Evolutionary conservation across 176 grass and related monocot species (phyloP).

Genomic region (Saccharum spontaneum): DNA sequence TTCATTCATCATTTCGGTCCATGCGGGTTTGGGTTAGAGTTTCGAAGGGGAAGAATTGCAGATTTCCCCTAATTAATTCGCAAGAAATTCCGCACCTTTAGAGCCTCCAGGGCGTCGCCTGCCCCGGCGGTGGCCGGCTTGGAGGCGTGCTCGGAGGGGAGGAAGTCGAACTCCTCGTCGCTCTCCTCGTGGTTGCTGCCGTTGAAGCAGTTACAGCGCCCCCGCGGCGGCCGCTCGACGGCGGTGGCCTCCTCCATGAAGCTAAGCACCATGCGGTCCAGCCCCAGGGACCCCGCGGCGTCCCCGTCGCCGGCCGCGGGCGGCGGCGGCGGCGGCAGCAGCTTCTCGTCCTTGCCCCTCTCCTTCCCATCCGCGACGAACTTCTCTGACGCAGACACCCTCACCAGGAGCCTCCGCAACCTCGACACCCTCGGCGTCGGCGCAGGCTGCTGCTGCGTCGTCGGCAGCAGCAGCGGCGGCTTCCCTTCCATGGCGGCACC

Average conservation of each 20-base stretch:
- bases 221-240: conserved; percentile 60
- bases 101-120: conserved; percentile 54
- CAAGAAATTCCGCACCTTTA: conserved; percentile 58
- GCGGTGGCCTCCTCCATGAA: conserved; percentile 73
- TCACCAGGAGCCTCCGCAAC: conserved; percentile 66
- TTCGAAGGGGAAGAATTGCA: neutral
- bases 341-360: conserved; percentile 57
- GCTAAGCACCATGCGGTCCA: conserved; percentile 84
- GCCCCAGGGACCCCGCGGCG: conserved; percentile 52
- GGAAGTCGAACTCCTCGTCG: conserved; percentile 70
- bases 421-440: conserved; percentile 44
- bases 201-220: conserved; percentile 92
- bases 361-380: conserved; percentile 41
- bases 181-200: conserved; percentile 69
- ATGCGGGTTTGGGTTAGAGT: neutral
- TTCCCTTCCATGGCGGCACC: conserved; percentile 63
- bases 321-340: neutral
- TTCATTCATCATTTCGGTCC: conserved; percentile 28
- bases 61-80: neutral
- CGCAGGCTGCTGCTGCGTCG: neutral
- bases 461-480: conserved; percentile 21
- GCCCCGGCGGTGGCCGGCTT: neutral
- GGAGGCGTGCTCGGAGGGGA: conserved; percentile 38
- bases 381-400: conserved; percentile 47
- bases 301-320: conserved; percentile 5